Evolutionary conservation across 805 yeast species (phyloP), one percentile per base, ranked within the genome.

Genomic region (Metschnikowia cubensis): DNA sequence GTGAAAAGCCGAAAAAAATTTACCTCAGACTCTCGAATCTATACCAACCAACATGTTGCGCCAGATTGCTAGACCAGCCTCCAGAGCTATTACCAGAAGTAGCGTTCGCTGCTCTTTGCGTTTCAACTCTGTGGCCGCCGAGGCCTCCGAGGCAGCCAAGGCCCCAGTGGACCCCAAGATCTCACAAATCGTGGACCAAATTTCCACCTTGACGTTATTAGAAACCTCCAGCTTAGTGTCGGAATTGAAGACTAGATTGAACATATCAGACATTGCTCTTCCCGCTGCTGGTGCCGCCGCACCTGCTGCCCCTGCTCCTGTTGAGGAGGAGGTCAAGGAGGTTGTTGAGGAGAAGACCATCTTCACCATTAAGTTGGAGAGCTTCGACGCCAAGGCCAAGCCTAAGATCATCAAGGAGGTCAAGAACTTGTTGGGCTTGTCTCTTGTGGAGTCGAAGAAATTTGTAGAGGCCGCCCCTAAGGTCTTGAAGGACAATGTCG

Each of bases 341-440:
- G 89, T 76, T 53, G 82, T 77, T 49, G 95, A 90, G 71, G 97
- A 90, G 74, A 87, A 92, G 80, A 88, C 96, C 57, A 88, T 94
- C 58, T 94, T 94, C 76, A 78, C 89, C 64, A 74, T 92, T 68
- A 94, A 92, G 75, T 83, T 92, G 64, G 98, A 92, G 69, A 81
- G 92, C 38, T 91, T 94, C 62, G 99, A 94, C 63, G 82, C 98
- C 52, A 91, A 90, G 75, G 73, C 96, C 51, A 94, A 94, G 79
- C 96, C 99, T 53, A 94, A 94, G 85, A 83, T 94, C 70, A 94
- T 94, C 69, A 94, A 94, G 78, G 99, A 94, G 75, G 96, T 94
- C 61, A 94, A 94, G 78, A 79, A 86, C 54, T 76, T 92, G 65
- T 80, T 94, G 64, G 97, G 97, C 14, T 79, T 94, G 62, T 89